Evolutionary conservation across 331 rosid species (phyloP).

Genomic region (Pyracantha coccinea): DNA sequence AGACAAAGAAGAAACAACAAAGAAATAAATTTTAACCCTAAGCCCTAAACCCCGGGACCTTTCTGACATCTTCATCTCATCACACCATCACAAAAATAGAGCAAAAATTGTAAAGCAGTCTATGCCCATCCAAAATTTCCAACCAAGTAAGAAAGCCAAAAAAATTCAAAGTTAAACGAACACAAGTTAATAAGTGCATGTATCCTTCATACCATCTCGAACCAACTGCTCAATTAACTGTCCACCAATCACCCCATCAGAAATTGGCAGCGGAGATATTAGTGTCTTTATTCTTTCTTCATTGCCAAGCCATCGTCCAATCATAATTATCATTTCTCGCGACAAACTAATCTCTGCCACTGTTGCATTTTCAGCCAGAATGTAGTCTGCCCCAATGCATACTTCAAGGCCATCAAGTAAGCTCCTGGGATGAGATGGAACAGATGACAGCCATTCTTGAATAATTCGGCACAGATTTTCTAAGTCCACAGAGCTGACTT

Average conservation of each 20-base stretch:
- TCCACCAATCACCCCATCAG: slow-evolving; percentile 56
- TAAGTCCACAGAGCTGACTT: slow-evolving; percentile 64
- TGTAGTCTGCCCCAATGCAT: slow-evolving; percentile 73
- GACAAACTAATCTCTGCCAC: slow-evolving; percentile 75
- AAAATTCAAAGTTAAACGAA: neutral
- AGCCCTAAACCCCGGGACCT: neutral
- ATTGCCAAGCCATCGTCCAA: slow-evolving; percentile 87
- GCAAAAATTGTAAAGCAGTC: neutral
- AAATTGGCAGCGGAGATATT: slow-evolving; percentile 33
- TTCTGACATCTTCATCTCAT: neutral
- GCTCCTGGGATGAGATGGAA: slow-evolving; percentile 75
- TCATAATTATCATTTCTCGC: slow-evolving; percentile 51
- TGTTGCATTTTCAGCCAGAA: slow-evolving; percentile 59
- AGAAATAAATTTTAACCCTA: neutral
- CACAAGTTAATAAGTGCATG: neutral
- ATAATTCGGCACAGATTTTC: slow-evolving; percentile 60
- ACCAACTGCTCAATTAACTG: slow-evolving; percentile 71
- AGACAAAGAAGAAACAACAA: slow-evolving; percentile 3
- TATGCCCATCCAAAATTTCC: neutral
- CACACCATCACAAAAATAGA: neutral
- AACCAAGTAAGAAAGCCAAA: neutral
- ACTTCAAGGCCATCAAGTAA: slow-evolving; percentile 79
- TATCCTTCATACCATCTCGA: slow-evolving; percentile 68
- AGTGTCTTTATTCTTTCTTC: slow-evolving; percentile 72
- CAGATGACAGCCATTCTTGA: slow-evolving; percentile 46